These are phyloP conservation scores for Talaromyces albobiverticillius DNA, from an alignment of 2,329 filamentous ascomycete species.

Conservation along the genomic window DNA sequence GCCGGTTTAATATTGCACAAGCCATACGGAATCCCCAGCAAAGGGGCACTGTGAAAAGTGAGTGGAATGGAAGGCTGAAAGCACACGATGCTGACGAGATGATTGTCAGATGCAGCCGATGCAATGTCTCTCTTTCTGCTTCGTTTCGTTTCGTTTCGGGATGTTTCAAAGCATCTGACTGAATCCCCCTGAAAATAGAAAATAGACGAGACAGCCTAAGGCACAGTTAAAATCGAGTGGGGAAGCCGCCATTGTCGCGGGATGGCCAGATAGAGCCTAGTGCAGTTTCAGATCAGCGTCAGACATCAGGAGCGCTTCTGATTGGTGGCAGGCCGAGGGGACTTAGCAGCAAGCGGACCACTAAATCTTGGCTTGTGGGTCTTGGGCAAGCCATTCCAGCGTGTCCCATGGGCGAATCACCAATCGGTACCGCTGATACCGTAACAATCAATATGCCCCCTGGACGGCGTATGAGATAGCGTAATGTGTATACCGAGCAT, in stretches of 20 bases:
- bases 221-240: background rate
- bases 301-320: background rate
- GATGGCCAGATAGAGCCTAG: slow-evolving; percentile 9
- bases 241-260: background rate
- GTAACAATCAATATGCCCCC: background rate
- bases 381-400: background rate
- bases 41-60: no score
- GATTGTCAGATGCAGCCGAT: background rate
- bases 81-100: background rate
- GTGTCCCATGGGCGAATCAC: background rate
- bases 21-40: no score
- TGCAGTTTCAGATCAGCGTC: slow-evolving; percentile 16
- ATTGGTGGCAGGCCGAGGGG: background rate
- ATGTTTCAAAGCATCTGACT: no score
- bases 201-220: no score
- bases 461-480: background rate
- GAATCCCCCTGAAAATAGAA: no score
- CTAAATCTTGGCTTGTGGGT: slow-evolving; percentile 6
- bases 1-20: background rate
- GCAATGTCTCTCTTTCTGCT: no score
- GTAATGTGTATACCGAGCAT: no score
- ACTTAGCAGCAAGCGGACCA: background rate
- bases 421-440: background rate
- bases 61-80: background rate
- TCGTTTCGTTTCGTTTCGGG: no score